Base-by-base conservation (phyloP, 306 rosid species). In the Abrus precatorius region DNA sequence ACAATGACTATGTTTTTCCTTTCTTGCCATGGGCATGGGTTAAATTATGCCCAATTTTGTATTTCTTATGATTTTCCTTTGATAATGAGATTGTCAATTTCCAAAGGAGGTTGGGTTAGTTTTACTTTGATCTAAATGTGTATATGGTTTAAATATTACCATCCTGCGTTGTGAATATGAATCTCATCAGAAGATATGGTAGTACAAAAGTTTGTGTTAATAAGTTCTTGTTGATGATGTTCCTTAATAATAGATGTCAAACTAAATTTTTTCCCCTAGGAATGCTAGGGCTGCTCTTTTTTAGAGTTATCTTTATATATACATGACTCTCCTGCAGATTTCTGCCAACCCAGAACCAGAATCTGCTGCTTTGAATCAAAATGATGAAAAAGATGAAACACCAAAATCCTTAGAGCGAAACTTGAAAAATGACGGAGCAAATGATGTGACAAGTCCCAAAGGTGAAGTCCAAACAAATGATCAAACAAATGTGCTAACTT, bases 321-420 rank as follows among this genome's bases (percentile, higher is more conserved):
- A 56, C 75, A 64, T 14, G 72, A 45, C 61, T 80, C n/a, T 69
- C 54, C 11, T 85, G 77, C 90, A 96, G 98, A 87, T 79, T 65
- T 65, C 85, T 87, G 72, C 72, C 65, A 88, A 78, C 84, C 76
- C 75, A 7, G 83, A 74, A 82, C 75, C 84, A 69, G 89, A 84
- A 84, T 79, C 79, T 63, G 81, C 82, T 82, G 74, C 83, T 67
- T 49, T 68, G 84, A 76, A 84, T 76, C 82, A 5, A 66, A 89
- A 69, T 34, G 82, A 83, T 65, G 78, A 75, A 48, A 78, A 77
- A 32, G 73, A 69, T 27, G 85, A 81, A 59, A 50, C 83, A 60
- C 78, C 83, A 53, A 74, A 81, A 59, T 57, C 75, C 3, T 74
- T 80, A 28, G 69, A 74, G 0, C 86, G 63, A 70, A 83, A 73